Evolutionary conservation across 371 early-diverging fungal genomes (phyloP), one percentile per base, ranked within the genome.

Genomic region (Zychaea mexicana): DNA sequence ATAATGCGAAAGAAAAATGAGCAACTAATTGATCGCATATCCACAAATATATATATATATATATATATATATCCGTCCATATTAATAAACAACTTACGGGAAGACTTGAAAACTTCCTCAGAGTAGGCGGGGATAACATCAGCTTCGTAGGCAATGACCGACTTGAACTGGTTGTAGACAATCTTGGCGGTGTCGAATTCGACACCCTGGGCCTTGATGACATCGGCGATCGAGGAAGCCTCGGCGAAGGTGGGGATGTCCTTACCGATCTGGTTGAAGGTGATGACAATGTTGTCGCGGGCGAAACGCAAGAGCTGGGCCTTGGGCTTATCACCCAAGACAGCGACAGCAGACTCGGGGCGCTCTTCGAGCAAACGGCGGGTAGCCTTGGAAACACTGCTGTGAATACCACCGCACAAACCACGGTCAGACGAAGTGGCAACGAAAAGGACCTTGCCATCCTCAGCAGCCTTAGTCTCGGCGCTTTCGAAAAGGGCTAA

Each of bases 331-430:
- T 95, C 94, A 72, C 98, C 99, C 52, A 98, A 72, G 56, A 96
- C 83, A 46, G 94, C 86, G 47, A 92, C 67, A 13, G 80, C 61
- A 24, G 81, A 56, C 15, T 87, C 86, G 52, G 87, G 84, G 31
- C 81, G 70, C 28, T 74, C 74, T 31, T 79, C 82, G 38, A 95
- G 22, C 67, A 76, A 78, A 57, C 81, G 85, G 68, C 92, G 90
- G 71, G 93, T 88, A 66, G 82, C 85, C 84, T 96, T 97, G 76
- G 96, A 87, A 31, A 99, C 91, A 69, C 93, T 91, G 69, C 92
- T 92, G 92, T 99, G 98, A 77, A 98, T 95, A 89, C 96, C 98
- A 80, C 98, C 98, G 85, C 99, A 98, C 36, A 99, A 92, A 85
- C 99, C 99, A 85, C 96, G 91, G 86, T 99, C 99, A 52, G 97